Base-by-base conservation (phyloP, 2,329 filamentous ascomycete genomes). In the Arthrobotrys sinensis region DNA sequence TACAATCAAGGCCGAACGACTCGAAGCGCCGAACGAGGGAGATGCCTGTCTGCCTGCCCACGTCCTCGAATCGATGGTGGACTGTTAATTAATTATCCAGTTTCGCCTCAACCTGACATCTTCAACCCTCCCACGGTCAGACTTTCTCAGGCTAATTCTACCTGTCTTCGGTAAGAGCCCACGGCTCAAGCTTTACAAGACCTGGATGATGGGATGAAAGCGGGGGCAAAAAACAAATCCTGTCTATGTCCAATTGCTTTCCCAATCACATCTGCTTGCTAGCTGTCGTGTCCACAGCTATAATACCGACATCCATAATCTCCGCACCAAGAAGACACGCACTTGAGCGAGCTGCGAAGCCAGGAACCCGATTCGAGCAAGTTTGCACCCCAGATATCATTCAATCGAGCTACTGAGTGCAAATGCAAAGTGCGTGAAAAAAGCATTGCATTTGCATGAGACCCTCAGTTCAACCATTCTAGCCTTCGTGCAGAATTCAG, bases 161-260 rank as follows among this genome's bases (percentile, higher is more conserved):
- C 34, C 55, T 38, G 14, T 12, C 12, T 36, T 75, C 53, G 62
- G 62, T 53, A 75, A 66, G 45, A 50, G 14, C 38, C 60, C 52
- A 73, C 69, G 69, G 62, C 68, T 65, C 69, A 60, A 66, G 36
- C 69, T 55, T 62, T 21, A 48, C 45, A 48, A 38, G 16, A 28
- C 36, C 67, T 53, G 57, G 34, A 55, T 52, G 69, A 66, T 65
- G 57, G 69, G 60, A 73, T 46, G 69, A 66, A 73, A 73, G 28
- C 19, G 69, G 69, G 60, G 68, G n/a, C 19, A 55, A 64, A 60
- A 46, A 38, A 45, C 3, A 16, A 14, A 34, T 28, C 45, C 52
- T 70, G 48, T 55, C 28, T n/a, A 71, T 52, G n/a, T 12, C 48
- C 6, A 53, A 19, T 43, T 28, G 19, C 21, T 43, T 48, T 45